Evolutionary conservation across 306 rosid genomes (phyloP), one percentile per base, ranked within the genome.

Genomic region (Vigna mungo): DNA sequence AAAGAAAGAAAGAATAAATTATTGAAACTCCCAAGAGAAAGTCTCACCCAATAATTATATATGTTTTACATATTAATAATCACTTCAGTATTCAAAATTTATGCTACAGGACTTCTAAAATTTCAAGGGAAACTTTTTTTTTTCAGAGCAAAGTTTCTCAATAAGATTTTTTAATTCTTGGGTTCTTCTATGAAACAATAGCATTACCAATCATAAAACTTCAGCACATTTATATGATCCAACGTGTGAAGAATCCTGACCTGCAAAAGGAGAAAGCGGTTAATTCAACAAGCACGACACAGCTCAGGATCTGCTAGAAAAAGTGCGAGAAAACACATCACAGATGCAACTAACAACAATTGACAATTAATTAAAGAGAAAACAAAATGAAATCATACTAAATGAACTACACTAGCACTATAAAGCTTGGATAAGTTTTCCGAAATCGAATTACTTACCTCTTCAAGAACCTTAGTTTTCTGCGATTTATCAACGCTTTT

Each of bases 401-500:
- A 84, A 55, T 68, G 71, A 49, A 84, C 54, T 61, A 15, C 71
- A 65, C 46, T 64, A 3, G 1, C 3, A 6, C 9, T 0, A 61
- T 16, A 55, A 44, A 71, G 7, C 34, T 6, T 54, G 68, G 10
- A 13, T 5, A 7, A 41, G 52, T 9, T 79, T 65, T 16, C 30
- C 8, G 6, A 46, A 77, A 59, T 30, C 60, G 17, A 71, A 11
- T 14, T 3, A 72, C 93, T 90, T 74, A 92, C 98, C 87, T 95
- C 98, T 62, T 95, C 97, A 81, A 95, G 98, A 80, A 95, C 83
- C 85, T 95, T 95, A 83, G 70, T 89, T 84, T 88, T 92, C 78
- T 90, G 97, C 7, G 97, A 90, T 56, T 95, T 95, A 77, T 95
- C 98, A 59, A 95, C 97, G 44, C 98, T 92, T 71, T 95, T 95